A percentile compares a stretch with the other conserved stretches of the same genome.
phyloP scores from a whole-genome alignment of 371 early-diverging fungal genomes.

The Parasitella parasitica region DNA sequence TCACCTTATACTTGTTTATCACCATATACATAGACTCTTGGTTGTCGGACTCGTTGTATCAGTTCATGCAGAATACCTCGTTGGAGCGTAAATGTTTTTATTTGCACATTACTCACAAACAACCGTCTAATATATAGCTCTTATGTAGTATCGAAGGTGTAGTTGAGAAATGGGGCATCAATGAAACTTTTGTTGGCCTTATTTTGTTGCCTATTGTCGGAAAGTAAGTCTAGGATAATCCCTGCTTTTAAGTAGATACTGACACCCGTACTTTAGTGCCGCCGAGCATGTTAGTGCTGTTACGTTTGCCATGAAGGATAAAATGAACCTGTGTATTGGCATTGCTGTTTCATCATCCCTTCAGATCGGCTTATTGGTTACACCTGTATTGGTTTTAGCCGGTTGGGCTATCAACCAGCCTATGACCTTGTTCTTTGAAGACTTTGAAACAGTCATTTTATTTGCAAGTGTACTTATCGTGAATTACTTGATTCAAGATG shows the following conservation, averaged over 20 bases:
- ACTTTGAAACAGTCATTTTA: constrained; percentile 80
- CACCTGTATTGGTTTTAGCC: constrained; percentile 81
- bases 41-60: constrained; percentile 61
- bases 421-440: constrained; percentile 80
- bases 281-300: constrained; percentile 81
- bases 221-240: constrained; percentile 27
- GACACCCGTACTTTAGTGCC: constrained; percentile 23
- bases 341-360: constrained; percentile 88
- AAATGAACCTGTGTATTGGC: constrained; percentile 88
- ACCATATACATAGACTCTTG: constrained; percentile 31
- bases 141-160: constrained; percentile 80
- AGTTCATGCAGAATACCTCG: constrained; percentile 81
- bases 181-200: constrained; percentile 82
- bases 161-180: constrained; percentile 60
- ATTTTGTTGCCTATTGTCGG: constrained; percentile 87
- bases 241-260: not conserved
- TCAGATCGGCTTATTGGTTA: constrained; percentile 89
- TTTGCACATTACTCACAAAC: not conserved
- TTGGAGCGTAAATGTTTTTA: constrained; percentile 50
- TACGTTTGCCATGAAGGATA: constrained; percentile 82
- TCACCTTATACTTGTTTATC: not conserved
- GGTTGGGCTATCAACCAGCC: constrained; percentile 84
- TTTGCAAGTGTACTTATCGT: constrained; percentile 86
- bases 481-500: constrained; percentile 79
- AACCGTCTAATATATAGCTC: too few species aligned